A percentile compares a stretch with the other conserved stretches of the same genome.
phyloP scores from a whole-genome alignment of 306 rosid species.

The Rosa chinensis region DNA sequence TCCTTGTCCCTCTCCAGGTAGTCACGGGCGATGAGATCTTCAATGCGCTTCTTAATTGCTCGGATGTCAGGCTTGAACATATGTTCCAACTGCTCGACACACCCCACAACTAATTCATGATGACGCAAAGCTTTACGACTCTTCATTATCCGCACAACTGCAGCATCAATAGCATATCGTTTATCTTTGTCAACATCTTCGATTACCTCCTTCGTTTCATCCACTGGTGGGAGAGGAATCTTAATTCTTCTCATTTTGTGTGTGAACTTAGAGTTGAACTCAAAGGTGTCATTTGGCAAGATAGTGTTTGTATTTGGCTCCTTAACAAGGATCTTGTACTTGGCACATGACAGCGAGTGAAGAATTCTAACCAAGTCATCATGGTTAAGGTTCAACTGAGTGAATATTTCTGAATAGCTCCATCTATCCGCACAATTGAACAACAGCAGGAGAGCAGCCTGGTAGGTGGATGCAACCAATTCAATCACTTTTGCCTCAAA shows the following conservation, averaged over 20 bases:
- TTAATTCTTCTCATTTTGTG: constrained; percentile 74
- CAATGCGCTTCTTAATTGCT: constrained; percentile 80
- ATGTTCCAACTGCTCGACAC: constrained; percentile 59
- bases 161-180: constrained; percentile 75
- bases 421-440: constrained; percentile 61
- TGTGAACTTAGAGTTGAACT: constrained; percentile 61
- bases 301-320: constrained; percentile 54
- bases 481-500: constrained; percentile 66
- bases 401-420: constrained; percentile 63
- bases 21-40: constrained; percentile 65
- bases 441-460: constrained; percentile 71
- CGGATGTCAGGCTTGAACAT: constrained; percentile 82
- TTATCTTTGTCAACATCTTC: constrained; percentile 75
- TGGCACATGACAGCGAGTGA: constrained; percentile 73
- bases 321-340: constrained; percentile 65
- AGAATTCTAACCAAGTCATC: constrained; percentile 58
- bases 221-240: constrained; percentile 70
- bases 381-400: constrained; percentile 56
- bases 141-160: constrained; percentile 85
- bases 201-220: constrained; percentile 60
- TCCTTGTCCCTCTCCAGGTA: constrained; percentile 70
- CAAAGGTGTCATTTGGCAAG: constrained; percentile 48
- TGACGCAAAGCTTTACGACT: constrained; percentile 58
- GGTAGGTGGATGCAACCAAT: constrained; percentile 65
- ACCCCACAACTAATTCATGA: constrained; percentile 62